Evolutionary conservation across 306 rosid genomes (phyloP).

Genomic region (Begonia peltatifolia): DNA sequence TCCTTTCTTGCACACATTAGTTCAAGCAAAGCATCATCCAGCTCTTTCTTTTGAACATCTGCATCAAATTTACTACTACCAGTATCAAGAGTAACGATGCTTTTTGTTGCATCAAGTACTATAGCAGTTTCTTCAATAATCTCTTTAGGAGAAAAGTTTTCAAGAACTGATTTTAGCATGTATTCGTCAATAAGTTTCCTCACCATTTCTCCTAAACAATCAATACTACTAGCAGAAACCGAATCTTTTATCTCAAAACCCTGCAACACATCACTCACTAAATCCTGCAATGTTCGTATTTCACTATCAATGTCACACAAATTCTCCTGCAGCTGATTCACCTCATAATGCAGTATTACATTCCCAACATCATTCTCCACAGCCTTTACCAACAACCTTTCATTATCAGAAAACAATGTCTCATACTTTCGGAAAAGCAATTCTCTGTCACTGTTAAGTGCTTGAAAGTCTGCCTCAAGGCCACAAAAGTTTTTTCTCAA

Average conservation of each 20-base stretch:
- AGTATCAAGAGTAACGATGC: slow-evolving; percentile 20
- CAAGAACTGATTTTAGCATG: slow-evolving; percentile 23
- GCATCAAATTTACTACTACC: slow-evolving; percentile 25
- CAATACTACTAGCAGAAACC: slow-evolving; percentile 45
- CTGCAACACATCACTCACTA: slow-evolving; percentile 44
- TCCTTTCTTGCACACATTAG: slow-evolving; percentile 47
- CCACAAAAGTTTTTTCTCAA: slow-evolving; percentile 41
- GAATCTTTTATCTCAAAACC: slow-evolving; percentile 24
- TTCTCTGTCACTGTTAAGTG: slow-evolving; percentile 36
- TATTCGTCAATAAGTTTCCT: slow-evolving; percentile 52
- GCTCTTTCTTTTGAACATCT: slow-evolving; percentile 45
- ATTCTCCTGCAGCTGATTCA: slow-evolving; percentile 32
- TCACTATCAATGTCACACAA: slow-evolving; percentile 34
- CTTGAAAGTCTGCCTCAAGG: slow-evolving; percentile 42
- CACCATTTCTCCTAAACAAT: slow-evolving; percentile 51
- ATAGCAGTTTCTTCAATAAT: slow-evolving; percentile 21
- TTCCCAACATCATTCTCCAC: slow-evolving; percentile 48
- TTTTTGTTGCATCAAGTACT: slow-evolving; percentile 24
- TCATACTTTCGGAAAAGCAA: slow-evolving; percentile 49
- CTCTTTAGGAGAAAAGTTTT: slow-evolving; percentile 15
- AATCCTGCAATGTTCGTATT: slow-evolving; percentile 42
- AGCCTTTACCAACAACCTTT: slow-evolving; percentile 28
- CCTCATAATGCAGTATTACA: slow-evolving; percentile 39
- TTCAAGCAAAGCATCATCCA: slow-evolving; percentile 55
- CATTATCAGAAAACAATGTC: slow-evolving; percentile 31